These are phyloP conservation scores for Lactarius vividus DNA, from an alignment of 768 basidiomycete genomes.

Conservation along the genomic window DNA sequence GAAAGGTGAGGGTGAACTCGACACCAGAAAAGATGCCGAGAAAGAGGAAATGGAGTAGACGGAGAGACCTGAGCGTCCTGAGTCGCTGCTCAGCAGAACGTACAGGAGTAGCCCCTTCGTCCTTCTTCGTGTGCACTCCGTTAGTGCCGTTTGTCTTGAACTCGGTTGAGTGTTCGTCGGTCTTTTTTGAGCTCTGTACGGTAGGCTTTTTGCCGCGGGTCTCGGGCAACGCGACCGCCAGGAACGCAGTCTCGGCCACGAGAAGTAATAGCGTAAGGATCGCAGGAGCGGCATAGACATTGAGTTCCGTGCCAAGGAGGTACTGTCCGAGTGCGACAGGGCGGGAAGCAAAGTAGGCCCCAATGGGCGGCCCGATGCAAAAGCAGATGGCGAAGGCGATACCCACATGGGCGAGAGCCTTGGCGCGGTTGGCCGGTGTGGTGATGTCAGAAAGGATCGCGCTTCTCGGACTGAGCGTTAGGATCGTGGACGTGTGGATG, in stretches of 20 bases:
- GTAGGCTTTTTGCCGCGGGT: constrained; percentile 50
- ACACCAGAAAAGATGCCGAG: constrained; percentile 90
- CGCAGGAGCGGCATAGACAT: constrained; percentile 91
- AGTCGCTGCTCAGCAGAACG: constrained; percentile 49
- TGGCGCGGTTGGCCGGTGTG: constrained; percentile 72
- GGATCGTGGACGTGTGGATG: neutral
- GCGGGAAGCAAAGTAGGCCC: constrained; percentile 92
- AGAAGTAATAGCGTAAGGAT: constrained; percentile 77
- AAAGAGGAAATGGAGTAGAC: constrained; percentile 78
- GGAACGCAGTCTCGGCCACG: constrained; percentile 73
- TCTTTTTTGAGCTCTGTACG: constrained; percentile 20
- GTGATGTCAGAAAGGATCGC: constrained; percentile 94
- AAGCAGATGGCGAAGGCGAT: constrained; percentile 97
- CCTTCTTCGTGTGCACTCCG: constrained; percentile 5
- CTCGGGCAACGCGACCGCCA: constrained; percentile 77
- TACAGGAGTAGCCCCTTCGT: constrained; percentile 17
- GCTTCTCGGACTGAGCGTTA: constrained; percentile 39
- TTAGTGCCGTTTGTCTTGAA: constrained; percentile 4
- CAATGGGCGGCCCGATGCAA: constrained; percentile 88
- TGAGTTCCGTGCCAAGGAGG: constrained; percentile 62
- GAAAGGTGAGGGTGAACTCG: constrained; percentile 95
- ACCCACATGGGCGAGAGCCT: constrained; percentile 86
- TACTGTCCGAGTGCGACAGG: constrained; percentile 60
- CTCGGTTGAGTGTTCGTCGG: constrained; percentile 20
- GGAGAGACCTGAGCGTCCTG: constrained; percentile 53